Evolutionary conservation across 129 eudicot genomes (phyloP).

Genomic region (Kitagawia praeruptora): DNA sequence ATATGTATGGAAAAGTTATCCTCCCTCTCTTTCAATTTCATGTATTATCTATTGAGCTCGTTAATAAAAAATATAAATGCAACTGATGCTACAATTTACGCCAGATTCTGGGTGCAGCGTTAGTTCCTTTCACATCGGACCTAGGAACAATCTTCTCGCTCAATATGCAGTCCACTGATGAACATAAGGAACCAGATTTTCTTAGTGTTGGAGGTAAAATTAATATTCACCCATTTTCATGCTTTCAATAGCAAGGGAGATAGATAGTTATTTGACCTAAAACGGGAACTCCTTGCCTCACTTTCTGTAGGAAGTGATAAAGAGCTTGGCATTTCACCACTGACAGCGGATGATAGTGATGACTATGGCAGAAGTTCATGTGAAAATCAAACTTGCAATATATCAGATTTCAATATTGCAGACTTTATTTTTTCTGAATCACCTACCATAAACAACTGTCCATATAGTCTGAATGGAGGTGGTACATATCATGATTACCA

Average conservation of each 20-base stretch:
- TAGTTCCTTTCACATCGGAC: slow-evolving; percentile 38
- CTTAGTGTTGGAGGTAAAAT: slow-evolving; percentile 41
- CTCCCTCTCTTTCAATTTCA: background rate
- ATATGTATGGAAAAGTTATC: background rate
- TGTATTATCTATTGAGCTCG: background rate
- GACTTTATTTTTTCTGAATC: slow-evolving; percentile 74
- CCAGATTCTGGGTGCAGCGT: slow-evolving; percentile 38
- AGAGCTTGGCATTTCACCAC: slow-evolving; percentile 30
- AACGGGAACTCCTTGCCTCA: background rate
- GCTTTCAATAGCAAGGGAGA: background rate
- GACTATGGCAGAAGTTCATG: slow-evolving; percentile 42
- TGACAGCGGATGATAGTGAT: slow-evolving; percentile 44
- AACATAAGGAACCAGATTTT: slow-evolving; percentile 27
- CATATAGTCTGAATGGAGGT: slow-evolving; percentile 24
- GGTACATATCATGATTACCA: slow-evolving; percentile 49
- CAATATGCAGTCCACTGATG: slow-evolving; percentile 38
- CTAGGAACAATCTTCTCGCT: slow-evolving; percentile 69
- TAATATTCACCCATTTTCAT: background rate
- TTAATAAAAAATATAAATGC: background rate
- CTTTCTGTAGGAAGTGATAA: slow-evolving; percentile 37
- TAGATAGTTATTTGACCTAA: background rate
- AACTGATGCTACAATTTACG: slow-evolving; percentile 2
- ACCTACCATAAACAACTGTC: slow-evolving; percentile 32
- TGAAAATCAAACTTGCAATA: slow-evolving; percentile 67
- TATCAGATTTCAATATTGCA: slow-evolving; percentile 72